Base-by-base conservation (phyloP, 2,329 filamentous ascomycete species). In the Achaetomium macrosporum region DNA sequence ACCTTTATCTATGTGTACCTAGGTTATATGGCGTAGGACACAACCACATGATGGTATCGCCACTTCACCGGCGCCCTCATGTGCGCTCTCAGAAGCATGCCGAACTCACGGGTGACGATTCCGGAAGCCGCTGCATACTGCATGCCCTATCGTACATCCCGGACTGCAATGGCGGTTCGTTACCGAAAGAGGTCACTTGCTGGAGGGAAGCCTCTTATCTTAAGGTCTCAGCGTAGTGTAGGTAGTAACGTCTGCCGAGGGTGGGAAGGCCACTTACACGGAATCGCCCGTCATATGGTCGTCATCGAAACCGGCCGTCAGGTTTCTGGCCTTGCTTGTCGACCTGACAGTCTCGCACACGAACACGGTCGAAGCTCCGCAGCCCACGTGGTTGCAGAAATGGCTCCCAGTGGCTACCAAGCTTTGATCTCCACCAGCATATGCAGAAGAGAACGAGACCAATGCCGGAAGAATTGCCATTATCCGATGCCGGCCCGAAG, bases 331-430 rank as follows among this genome's bases (percentile, higher is more conserved):
- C n/a, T n/a, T n/a, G n/a, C n/a, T n/a, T n/a, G n/a, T n/a, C n/a
- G n/a, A n/a, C 17, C 15, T 16, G 37, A 17, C 33, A 41, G 13
- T 5, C 7, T 20, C 7, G 16, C 4, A 9, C 5, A 20, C 17
- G 39, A 5, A 8, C 2, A 16, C 9, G 11, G 12, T 6, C 19
- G 16, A 10, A 4, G 37, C 16, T 16, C 16, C 37, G 7, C 17
- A 20, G 16, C 16, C 33, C 49, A 46, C 49, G 49, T 51, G 49
- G 49, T 42, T n/a, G 19, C 13, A 46, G 36, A 5, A 16, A 15
- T 37, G 17, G 29, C 16, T 47, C 30, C 41, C 35, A 51, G 16
- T 51, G 49, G 49, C 35, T 41, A 25, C 20, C 8, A 25, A 39
- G 15, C 10, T 29, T 8, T 11, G 3, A 5, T 35, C 33, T 15